A percentile compares a stretch with the other conserved stretches of the same genome.
phyloP scores from a whole-genome alignment of 2,329 filamentous ascomycete species.

The Phialemoniopsis sp. region DNA sequence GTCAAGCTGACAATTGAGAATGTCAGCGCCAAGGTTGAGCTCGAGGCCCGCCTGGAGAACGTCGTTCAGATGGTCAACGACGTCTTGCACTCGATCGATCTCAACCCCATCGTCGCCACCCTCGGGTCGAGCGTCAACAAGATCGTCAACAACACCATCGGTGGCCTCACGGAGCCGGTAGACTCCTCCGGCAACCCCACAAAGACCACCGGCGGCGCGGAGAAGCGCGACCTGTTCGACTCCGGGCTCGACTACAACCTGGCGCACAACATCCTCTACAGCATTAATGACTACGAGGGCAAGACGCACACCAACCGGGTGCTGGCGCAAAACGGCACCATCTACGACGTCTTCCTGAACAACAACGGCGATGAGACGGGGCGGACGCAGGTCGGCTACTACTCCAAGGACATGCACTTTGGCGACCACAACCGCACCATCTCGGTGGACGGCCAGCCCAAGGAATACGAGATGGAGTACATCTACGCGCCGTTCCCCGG shows the following conservation, averaged over 20 bases:
- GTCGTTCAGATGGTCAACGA: conserved; percentile 56
- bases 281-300: conserved; percentile 55
- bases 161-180: conserved; percentile 15
- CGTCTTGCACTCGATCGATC: conserved; percentile 53
- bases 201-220: not conserved
- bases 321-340: conserved; percentile 48
- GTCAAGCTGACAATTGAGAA: conserved; percentile 54
- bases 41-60: conserved; percentile 57
- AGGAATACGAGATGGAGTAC: conserved; percentile 48
- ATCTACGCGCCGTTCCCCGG: conserved; percentile 46
- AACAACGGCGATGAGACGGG: conserved; percentile 44
- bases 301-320: conserved; percentile 52
- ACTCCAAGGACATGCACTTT: conserved; percentile 48
- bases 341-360: conserved; percentile 49
- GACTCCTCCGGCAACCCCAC: conserved; percentile 6
- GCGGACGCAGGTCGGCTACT: conserved; percentile 40
- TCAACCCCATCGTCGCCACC: conserved; percentile 56
- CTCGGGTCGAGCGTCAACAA: conserved; percentile 43
- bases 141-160: conserved; percentile 37
- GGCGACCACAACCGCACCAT: conserved; percentile 47
- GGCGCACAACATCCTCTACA: conserved; percentile 55
- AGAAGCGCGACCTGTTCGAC: conserved; percentile 15
- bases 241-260: conserved; percentile 37
- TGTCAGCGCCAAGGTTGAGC: conserved; percentile 51
- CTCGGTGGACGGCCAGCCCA: conserved; percentile 33